Evolutionary conservation across 176 grass and related monocot species (phyloP).

Genomic region (Tuctoria greenei): DNA sequence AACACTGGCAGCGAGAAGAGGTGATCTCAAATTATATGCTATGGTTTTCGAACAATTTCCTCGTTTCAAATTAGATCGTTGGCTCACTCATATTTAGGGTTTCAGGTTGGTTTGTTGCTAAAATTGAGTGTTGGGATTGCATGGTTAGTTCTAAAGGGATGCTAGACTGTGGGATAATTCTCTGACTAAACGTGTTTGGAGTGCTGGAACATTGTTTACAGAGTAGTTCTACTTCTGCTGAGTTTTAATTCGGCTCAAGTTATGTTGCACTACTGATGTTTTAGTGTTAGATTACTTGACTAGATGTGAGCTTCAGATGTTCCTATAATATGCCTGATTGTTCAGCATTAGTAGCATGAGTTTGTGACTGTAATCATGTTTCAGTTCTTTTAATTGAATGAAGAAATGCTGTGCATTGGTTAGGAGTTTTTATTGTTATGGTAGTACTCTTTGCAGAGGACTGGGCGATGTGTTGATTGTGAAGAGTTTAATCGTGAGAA

Average conservation of each 20-base stretch:
- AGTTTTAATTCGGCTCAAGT: constrained; percentile 7
- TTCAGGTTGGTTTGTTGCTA: constrained; percentile 11
- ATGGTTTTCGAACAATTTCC: not conserved
- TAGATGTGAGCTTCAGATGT: no score
- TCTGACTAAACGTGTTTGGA: not conserved
- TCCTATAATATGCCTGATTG: not conserved
- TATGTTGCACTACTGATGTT: not conserved
- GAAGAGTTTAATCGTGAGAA: not conserved
- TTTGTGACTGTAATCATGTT: constrained; percentile 6
- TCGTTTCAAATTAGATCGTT: not conserved
- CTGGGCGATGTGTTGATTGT: not conserved
- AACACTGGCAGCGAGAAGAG: constrained; percentile 65
- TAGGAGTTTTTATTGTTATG: constrained; percentile 3
- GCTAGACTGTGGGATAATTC: not conserved
- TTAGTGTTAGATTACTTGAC: no score
- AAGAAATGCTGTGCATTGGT: not conserved
- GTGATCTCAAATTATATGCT: constrained; percentile 28
- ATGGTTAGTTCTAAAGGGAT: not conserved
- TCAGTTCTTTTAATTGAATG: no score
- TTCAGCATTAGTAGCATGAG: not conserved
- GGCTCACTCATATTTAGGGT: constrained; percentile 25
- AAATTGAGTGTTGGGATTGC: not conserved
- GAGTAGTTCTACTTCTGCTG: constrained; percentile 1
- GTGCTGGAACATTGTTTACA: not conserved
- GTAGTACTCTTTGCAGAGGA: constrained; percentile 8